phyloP scores from a whole-genome alignment of 768 basidiomycete genomes.

The Lepiota venenata region DNA sequence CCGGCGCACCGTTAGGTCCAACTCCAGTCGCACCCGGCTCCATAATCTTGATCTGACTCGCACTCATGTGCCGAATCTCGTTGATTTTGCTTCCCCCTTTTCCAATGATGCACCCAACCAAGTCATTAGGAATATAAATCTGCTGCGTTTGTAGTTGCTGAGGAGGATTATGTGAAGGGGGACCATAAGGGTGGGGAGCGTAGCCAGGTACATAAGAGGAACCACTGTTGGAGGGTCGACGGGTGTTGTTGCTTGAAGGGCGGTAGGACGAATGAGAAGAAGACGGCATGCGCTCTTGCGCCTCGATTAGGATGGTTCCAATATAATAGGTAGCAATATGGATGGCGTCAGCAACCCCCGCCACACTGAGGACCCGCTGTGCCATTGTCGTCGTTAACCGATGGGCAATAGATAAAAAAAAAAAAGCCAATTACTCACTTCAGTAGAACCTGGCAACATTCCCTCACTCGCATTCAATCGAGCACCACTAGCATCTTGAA shows the following conservation, averaged over 20 bases:
- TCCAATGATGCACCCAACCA: constrained; percentile 97
- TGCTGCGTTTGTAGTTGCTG: constrained; percentile 92
- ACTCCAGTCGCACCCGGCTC: constrained; percentile 84
- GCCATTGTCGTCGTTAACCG: constrained; percentile 12
- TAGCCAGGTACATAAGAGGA: constrained; percentile 75
- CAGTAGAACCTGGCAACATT: constrained; percentile 98
- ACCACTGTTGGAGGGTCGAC: constrained; percentile 22
- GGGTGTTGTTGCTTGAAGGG: constrained; percentile 43
- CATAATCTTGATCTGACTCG: constrained; percentile 98
- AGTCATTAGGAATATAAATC: constrained; percentile 96
- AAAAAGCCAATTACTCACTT: constrained; percentile 51
- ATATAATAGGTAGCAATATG: constrained; percentile 99
- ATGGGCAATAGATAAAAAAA: neutral
- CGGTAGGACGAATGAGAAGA: constrained; percentile 64
- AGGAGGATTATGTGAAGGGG: constrained; percentile 47
- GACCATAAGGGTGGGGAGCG: constrained; percentile 30
- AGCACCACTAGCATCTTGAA: constrained; percentile 97
- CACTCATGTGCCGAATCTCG: constrained; percentile 93
- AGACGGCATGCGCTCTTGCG: constrained; percentile 80
- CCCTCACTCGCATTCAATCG: constrained; percentile 95
- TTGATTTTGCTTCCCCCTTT: constrained; percentile 99
- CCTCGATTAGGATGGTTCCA: constrained; percentile 94
- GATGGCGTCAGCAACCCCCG: constrained; percentile 97
- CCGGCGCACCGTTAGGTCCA: constrained; percentile 63
- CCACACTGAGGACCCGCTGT: constrained; percentile 95